These are phyloP conservation scores for Dactylonectria macrodidyma DNA, from an alignment of 2,329 filamentous ascomycete species.

Conservation along the genomic window DNA sequence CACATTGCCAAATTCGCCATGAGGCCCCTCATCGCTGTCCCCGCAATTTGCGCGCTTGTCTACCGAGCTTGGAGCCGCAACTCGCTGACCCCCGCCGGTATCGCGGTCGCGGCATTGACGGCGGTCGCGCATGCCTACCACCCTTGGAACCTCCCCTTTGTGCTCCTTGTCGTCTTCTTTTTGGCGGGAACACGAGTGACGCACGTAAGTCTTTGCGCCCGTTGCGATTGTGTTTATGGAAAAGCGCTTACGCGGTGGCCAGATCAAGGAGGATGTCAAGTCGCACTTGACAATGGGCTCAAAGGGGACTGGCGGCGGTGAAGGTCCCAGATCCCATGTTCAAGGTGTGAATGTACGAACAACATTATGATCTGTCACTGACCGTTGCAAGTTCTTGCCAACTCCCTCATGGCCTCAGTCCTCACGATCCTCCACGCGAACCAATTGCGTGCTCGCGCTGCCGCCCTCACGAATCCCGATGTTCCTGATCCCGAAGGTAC, in stretches of 20 bases:
- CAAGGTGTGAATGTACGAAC: conserved; percentile 69
- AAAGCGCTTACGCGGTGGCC: conserved; percentile 35
- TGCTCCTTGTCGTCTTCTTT: conserved; percentile 87
- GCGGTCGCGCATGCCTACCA: conserved; percentile 89
- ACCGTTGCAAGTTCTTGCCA: conserved; percentile 78
- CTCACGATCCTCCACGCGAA: conserved; percentile 72
- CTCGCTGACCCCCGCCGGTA: conserved; percentile 83
- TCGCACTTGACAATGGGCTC: conserved; percentile 84
- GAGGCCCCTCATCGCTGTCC: conserved; percentile 71
- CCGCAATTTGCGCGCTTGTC: conserved; percentile 72
- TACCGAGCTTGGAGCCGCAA: conserved; percentile 79
- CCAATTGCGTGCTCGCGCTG: conserved; percentile 67
- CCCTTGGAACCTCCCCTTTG: conserved; percentile 94
- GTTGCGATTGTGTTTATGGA: background rate
- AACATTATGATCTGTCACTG: conserved; percentile 8
- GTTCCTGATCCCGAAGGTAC: conserved; percentile 55
- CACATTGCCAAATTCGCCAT: conserved; percentile 54
- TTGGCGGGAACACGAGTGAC: conserved; percentile 87
- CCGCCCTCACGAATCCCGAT: conserved; percentile 54
- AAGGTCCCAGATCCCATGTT: conserved; percentile 85
- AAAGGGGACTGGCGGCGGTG: conserved; percentile 80
- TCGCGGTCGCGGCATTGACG: conserved; percentile 80
- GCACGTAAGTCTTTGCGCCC: conserved; percentile 68
- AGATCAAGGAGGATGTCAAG: conserved; percentile 93
- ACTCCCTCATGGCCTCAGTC: conserved; percentile 84